A percentile compares a stretch with the other conserved stretches of the same genome.
Evolutionary conservation across 2,329 filamentous ascomycete species (phyloP).

Genomic region (Thielaviopsis euricoi): DNA sequence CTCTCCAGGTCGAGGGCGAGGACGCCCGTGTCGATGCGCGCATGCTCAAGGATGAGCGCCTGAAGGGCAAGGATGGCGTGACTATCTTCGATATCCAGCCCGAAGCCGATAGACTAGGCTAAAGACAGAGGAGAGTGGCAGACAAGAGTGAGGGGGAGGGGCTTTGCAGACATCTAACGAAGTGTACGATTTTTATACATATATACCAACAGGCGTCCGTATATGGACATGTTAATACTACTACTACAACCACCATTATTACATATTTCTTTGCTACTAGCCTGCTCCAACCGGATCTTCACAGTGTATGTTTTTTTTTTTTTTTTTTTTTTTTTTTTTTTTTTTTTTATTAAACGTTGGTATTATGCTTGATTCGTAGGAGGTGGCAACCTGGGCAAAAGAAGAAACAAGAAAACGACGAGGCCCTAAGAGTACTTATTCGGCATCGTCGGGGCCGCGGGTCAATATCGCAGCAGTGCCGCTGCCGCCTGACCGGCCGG

Average conservation of each 20-base stretch:
- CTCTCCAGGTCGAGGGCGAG: slow-evolving; percentile 76
- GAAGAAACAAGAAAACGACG: neutral
- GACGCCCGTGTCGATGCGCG: slow-evolving; percentile 71
- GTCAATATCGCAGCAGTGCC: slow-evolving; percentile 61
- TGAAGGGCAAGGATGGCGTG: slow-evolving; percentile 40
- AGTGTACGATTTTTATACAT: slow-evolving; percentile 6
- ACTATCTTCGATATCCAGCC: slow-evolving; percentile 63
- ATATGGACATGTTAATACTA: neutral
- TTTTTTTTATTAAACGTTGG: neutral
- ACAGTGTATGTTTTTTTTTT: no score
- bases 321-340: no score
- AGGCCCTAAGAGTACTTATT: neutral
- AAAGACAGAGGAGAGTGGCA: slow-evolving; percentile 16
- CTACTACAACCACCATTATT: neutral
- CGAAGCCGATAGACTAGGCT: slow-evolving; percentile 62
- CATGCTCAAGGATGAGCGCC: slow-evolving; percentile 85
- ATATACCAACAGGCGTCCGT: neutral
- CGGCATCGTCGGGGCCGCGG: slow-evolving; percentile 29
- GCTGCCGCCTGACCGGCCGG: slow-evolving; percentile 52
- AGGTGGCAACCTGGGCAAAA: neutral
- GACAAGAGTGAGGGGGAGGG: neutral
- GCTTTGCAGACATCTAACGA: slow-evolving; percentile 5
- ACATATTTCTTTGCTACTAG: no score
- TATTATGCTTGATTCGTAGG: neutral
- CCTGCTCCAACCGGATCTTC: no score